Base-by-base conservation (phyloP, 2,329 filamentous ascomycete species). In the Calonectria ilicicola region DNA sequence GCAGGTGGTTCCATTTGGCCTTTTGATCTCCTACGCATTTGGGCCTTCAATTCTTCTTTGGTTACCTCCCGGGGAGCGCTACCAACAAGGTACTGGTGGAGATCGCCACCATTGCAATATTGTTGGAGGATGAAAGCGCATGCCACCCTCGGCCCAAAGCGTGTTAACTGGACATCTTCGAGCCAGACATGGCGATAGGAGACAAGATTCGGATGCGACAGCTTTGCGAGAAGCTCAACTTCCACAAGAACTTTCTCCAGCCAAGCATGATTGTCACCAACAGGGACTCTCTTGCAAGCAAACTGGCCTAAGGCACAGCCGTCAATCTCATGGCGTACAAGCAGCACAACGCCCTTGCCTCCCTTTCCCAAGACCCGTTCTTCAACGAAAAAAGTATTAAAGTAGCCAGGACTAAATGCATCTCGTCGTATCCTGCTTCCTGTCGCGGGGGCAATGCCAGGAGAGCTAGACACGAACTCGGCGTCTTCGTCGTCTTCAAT, bases 171-270 rank as follows among this genome's bases (percentile, higher is more conserved):
- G 66, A 93, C 93, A 82, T 98, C 94, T 83, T 99, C 96, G 19
- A 99, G 89, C 97, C 97, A 99, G 38, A 98, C 97, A 84, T 98
- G 97, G 8, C 96, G 93, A 82, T 99, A 99, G 0, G 96, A 98
- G 1, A 99, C 97, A 10, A 99, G 88, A 75, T 99, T 99, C 70
- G 96, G 94, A 81, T 99, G 97, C 0, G 95, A 97, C 5, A 99
- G 90, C 78, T 95, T 94, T 78, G 98, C 95, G 27, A 99, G 89
- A 27, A 98, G 88, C 84, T 98, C 95, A 2, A 99, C 97, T 83
- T 99, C 97, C 56, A 97, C 90, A 65, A 99, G 87, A 2, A 98
- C 90, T 84, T 98, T 98, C 83, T 98, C 95, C 17, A 99, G 87
- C 97, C 97, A 98, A 73, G 93, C 92, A 80, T 98, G 96, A 79